Conservation (phyloP, 768 basidiomycete species). For the Amanita phalloides region DNA sequence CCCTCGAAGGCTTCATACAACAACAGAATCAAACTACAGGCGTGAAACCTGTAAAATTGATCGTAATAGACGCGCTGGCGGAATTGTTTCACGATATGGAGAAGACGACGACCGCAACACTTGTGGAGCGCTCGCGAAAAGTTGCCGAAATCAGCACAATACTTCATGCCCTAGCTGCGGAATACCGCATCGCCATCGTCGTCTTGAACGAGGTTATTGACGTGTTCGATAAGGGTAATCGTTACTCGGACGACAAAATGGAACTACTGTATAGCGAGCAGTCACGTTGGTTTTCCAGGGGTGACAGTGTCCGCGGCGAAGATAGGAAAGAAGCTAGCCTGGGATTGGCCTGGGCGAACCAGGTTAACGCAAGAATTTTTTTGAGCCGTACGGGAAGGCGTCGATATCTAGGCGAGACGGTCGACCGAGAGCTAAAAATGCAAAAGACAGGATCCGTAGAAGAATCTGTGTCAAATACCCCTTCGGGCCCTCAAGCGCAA, state of each 20-base stretch:
- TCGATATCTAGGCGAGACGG: slow-evolving; percentile 35
- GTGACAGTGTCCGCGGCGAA: slow-evolving; percentile 46
- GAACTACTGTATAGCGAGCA: slow-evolving; percentile 62
- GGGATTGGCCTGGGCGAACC: slow-evolving; percentile 91
- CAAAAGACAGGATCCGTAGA: slow-evolving; percentile 6
- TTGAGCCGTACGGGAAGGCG: slow-evolving; percentile 68
- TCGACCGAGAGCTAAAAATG: slow-evolving; percentile 14
- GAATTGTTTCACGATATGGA: slow-evolving; percentile 68
- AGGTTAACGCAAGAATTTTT: slow-evolving; percentile 79
- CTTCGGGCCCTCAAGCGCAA: slow-evolving; percentile 3
- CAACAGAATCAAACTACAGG: slow-evolving; percentile 16
- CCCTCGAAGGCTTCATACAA: slow-evolving; percentile 37
- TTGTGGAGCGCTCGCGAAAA: slow-evolving; percentile 64
- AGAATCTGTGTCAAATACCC: not conserved
- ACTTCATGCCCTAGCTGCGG: slow-evolving; percentile 62
- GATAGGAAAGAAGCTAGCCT: slow-evolving; percentile 70
- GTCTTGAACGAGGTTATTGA: slow-evolving; percentile 88
- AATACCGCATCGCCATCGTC: slow-evolving; percentile 59
- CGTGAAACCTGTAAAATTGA: slow-evolving; percentile 55
- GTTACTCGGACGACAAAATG: slow-evolving; percentile 13
- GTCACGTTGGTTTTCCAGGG: slow-evolving; percentile 64
- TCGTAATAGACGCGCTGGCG: slow-evolving; percentile 83
- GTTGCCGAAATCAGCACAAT: slow-evolving; percentile 55
- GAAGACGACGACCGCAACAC: slow-evolving; percentile 47
- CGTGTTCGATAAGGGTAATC: slow-evolving; percentile 37